These are phyloP conservation scores for Exophiala sideris DNA, from an alignment of 2,329 filamentous ascomycete species.

Conservation along the genomic window DNA sequence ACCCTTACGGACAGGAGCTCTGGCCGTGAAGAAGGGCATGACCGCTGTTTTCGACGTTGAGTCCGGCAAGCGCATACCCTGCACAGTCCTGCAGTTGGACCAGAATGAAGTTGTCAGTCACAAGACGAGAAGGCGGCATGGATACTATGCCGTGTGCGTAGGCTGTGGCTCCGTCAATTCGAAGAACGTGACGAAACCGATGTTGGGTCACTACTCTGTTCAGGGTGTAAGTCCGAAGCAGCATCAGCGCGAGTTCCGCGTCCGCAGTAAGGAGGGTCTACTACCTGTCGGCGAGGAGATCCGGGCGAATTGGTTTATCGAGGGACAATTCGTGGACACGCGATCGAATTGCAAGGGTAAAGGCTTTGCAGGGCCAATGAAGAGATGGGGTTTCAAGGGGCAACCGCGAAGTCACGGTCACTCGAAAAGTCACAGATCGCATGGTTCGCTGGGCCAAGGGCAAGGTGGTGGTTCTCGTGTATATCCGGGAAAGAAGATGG, in stretches of 20 bases:
- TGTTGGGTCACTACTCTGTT: constrained; percentile 82
- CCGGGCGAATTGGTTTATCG: constrained; percentile 83
- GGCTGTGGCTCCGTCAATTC: constrained; percentile 72
- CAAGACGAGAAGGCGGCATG: constrained; percentile 76
- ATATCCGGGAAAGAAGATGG: constrained; percentile 95
- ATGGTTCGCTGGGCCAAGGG: constrained; percentile 83
- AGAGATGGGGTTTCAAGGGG: constrained; percentile 83
- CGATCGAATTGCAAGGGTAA: constrained; percentile 75
- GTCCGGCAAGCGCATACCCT: constrained; percentile 73
- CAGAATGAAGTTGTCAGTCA: constrained; percentile 82
- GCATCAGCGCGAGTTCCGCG: constrained; percentile 81
- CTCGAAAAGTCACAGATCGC: constrained; percentile 86
- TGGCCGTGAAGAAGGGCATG: constrained; percentile 94
- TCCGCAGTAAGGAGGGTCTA: constrained; percentile 69
- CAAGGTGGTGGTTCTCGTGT: constrained; percentile 93
- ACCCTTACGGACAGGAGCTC: constrained; percentile 70
- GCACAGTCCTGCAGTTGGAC: constrained; percentile 92
- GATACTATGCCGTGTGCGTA: constrained; percentile 92
- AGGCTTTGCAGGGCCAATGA: constrained; percentile 98
- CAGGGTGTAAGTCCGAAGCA: constrained; percentile 80
- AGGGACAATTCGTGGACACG: constrained; percentile 87
- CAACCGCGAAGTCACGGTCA: constrained; percentile 94
- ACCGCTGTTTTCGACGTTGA: constrained; percentile 78
- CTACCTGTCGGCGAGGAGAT: constrained; percentile 71
- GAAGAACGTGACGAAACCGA: constrained; percentile 73